A percentile compares a stretch with the other conserved stretches of the same genome.
Conservation (phyloP, 805 yeast genomes). For the Saccharomyces jurei region DNA sequence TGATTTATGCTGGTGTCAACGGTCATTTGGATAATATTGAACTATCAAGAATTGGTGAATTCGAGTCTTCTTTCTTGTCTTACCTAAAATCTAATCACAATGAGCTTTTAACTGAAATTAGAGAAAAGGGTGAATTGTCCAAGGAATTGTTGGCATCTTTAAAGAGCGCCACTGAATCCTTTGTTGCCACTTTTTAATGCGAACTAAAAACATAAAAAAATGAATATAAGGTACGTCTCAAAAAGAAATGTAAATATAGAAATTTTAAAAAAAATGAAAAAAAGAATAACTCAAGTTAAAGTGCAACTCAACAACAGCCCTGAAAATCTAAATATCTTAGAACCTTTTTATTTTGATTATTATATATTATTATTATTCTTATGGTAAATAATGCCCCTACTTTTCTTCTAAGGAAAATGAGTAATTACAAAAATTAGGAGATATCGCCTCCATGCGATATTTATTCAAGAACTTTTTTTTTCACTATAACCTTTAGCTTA, state of each 20-base stretch:
- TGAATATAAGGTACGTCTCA: slow-evolving; percentile 1
- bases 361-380: neutral
- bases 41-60: slow-evolving; percentile 77
- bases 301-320: neutral
- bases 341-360: neutral
- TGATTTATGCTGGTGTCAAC: slow-evolving; percentile 98
- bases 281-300: slow-evolving; percentile 1
- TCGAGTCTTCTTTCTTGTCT: slow-evolving; percentile 87
- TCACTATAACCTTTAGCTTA: neutral
- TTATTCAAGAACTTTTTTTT: neutral
- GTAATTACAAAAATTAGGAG: neutral
- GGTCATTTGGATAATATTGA: slow-evolving; percentile 91
- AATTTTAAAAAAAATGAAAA: slow-evolving; percentile 1
- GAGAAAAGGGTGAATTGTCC: slow-evolving; percentile 82
- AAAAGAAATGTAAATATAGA: slow-evolving; percentile 1
- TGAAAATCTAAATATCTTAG: neutral
- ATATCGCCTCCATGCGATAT: neutral
- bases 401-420: neutral
- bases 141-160: slow-evolving; percentile 79
- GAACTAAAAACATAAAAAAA: slow-evolving; percentile 2
- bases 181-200: slow-evolving; percentile 76
- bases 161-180: slow-evolving; percentile 86
- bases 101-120: slow-evolving; percentile 75
- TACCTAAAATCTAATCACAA: slow-evolving; percentile 86
- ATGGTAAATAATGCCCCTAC: neutral